A percentile compares a stretch with the other conserved stretches of the same genome.
These are phyloP conservation scores for Aristolochia contorta DNA, from an alignment of 164 flowering plant species.

Conservation along the genomic window DNA sequence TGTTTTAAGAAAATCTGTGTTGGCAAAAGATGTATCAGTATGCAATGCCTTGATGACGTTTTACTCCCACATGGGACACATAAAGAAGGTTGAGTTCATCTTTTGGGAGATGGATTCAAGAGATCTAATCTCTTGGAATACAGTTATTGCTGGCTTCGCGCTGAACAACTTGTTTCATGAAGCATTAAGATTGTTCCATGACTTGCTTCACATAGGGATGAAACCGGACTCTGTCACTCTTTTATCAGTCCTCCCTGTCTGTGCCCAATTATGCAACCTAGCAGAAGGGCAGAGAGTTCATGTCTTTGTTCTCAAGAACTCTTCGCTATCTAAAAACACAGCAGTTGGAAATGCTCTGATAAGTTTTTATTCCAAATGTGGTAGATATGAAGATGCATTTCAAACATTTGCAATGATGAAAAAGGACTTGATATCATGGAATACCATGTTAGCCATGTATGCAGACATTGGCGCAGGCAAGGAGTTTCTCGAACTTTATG, in stretches of 20 bases:
- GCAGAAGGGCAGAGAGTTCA: constrained; percentile 52
- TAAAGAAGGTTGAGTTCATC: constrained; percentile 41
- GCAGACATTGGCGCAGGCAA: constrained; percentile 17
- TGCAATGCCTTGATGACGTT: constrained; percentile 60
- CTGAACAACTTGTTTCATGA: constrained; percentile 31
- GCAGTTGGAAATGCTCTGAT: constrained; percentile 59
- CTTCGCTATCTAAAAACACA: constrained; percentile 28
- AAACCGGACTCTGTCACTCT: constrained; percentile 49
- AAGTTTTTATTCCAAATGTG: constrained; percentile 57
- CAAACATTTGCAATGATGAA: constrained; percentile 30
- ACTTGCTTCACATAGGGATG: constrained; percentile 19
- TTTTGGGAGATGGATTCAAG: constrained; percentile 38
- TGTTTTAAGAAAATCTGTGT: constrained; percentile 23
- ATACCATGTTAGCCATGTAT: constrained; percentile 60
- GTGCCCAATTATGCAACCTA: constrained; percentile 32
- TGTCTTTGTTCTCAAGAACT: constrained; percentile 33
- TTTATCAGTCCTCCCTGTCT: constrained; percentile 57
- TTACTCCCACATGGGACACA: constrained; percentile 47
- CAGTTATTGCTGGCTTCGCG: constrained; percentile 63
- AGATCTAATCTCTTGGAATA: constrained; percentile 83
- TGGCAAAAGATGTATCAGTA: constrained; percentile 37
- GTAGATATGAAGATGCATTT: constrained; percentile 33
- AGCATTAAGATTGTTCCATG: constrained; percentile 44
- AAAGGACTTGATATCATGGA: constrained; percentile 79
- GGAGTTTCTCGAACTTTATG: constrained; percentile 27